Percentiles rank a stretch among this genome's conserved stretches.
Evolutionary conservation across 2,329 filamentous ascomycete species (phyloP).

Genomic region (Monilinia fructicola): DNA sequence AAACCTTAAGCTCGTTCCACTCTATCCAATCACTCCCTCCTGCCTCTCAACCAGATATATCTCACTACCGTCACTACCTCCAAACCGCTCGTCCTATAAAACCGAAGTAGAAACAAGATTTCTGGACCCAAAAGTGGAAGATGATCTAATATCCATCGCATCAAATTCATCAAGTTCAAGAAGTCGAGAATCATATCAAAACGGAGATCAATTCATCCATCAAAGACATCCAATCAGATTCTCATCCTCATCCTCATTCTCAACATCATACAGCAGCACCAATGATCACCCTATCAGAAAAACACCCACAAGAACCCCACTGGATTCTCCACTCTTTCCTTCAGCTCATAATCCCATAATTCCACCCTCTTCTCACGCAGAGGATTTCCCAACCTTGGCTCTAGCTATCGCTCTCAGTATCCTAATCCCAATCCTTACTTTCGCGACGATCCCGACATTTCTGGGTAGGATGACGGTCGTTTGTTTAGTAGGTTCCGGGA

Average conservation of each 20-base stretch:
- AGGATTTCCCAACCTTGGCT: slow-evolving; percentile 41
- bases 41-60: slow-evolving; percentile 53
- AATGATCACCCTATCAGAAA: not conserved
- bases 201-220: slow-evolving; percentile 21
- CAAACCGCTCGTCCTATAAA: slow-evolving; percentile 53
- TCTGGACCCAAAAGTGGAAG: slow-evolving; percentile 33
- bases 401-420: slow-evolving; percentile 53
- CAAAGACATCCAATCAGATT: slow-evolving; percentile 7
- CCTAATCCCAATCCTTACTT: slow-evolving; percentile 58
- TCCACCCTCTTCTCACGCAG: slow-evolving; percentile 38
- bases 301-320: not conserved
- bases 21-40: slow-evolving; percentile 50
- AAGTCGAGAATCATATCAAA: slow-evolving; percentile 20
- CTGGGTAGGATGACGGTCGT: slow-evolving; percentile 58
- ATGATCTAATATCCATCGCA: slow-evolving; percentile 38
- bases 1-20: slow-evolving; percentile 59
- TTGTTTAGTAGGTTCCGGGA: slow-evolving; percentile 51
- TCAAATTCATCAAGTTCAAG: slow-evolving; percentile 21
- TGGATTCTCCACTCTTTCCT: slow-evolving; percentile 15
- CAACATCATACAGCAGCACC: slow-evolving; percentile 3
- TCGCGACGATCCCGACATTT: slow-evolving; percentile 57
- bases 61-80: slow-evolving; percentile 56
- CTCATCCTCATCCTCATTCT: slow-evolving; percentile 7
- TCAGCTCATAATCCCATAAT: slow-evolving; percentile 28
- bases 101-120: slow-evolving; percentile 52